These are phyloP conservation scores for Fusarium sororula DNA, from an alignment of 2,329 filamentous ascomycete species.

Conservation along the genomic window DNA sequence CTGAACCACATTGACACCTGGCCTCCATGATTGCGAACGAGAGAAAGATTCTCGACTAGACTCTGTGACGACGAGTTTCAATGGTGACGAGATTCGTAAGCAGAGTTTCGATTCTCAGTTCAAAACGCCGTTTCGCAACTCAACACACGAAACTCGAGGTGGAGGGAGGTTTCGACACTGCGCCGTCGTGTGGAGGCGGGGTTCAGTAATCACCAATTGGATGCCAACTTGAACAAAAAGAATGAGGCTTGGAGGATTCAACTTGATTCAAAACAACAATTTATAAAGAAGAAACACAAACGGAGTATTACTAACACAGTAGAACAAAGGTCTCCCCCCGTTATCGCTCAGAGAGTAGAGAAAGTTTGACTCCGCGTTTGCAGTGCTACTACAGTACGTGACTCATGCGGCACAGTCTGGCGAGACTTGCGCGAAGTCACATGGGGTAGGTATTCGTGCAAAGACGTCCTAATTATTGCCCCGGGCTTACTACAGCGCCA, in stretches of 20 bases:
- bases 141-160: background rate
- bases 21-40: conserved; percentile 60
- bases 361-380: conserved; percentile 12
- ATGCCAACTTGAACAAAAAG: background rate
- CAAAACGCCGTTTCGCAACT: background rate
- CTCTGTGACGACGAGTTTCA: background rate
- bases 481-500: conserved; percentile 13
- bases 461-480: background rate
- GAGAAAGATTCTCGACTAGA: background rate
- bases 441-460: conserved; percentile 18
- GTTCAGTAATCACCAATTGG: conserved; percentile 18
- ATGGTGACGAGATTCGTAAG: background rate
- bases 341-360: conserved; percentile 17
- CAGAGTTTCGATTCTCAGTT: background rate
- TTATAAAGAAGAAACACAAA: conserved; percentile 1
- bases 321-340: background rate
- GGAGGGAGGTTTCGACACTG: conserved; percentile 2
- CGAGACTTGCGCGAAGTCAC: conserved; percentile 46
- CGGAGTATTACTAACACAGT: background rate
- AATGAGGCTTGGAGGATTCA: background rate
- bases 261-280: background rate
- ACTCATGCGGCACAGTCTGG: conserved; percentile 38
- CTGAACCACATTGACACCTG: conserved; percentile 71
- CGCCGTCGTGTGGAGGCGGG: conserved; percentile 8
- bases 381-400: conserved; percentile 26